Evolutionary conservation across 192 early-diverging fungal species (phyloP).

Genomic region (Fimicolochytrium jonesii): DNA sequence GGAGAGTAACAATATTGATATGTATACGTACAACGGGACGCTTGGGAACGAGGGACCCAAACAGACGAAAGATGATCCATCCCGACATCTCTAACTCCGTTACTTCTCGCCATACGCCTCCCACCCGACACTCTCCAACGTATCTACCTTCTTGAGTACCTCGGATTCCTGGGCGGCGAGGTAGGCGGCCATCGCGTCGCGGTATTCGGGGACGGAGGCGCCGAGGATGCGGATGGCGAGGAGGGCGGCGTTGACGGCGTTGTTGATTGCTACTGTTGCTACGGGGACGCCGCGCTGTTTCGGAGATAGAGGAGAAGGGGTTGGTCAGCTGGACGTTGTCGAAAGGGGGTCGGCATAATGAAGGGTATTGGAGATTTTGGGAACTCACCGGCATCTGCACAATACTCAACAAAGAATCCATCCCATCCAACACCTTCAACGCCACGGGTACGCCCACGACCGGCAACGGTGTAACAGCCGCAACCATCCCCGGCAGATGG

Average conservation of each 20-base stretch:
- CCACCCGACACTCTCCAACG: conserved; percentile 77
- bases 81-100: too few relatives aligned
- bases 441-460: conserved; percentile 98
- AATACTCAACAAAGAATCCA: conserved; percentile 96
- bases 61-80: too few relatives aligned
- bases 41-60: too few relatives aligned
- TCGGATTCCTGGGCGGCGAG: conserved; percentile 77
- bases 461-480: conserved; percentile 92
- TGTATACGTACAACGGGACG: too few relatives aligned
- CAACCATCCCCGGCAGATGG: conserved; percentile 99
- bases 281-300: conserved; percentile 97
- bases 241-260: conserved; percentile 93
- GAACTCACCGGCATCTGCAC: conserved; percentile 95
- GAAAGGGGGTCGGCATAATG: too few relatives aligned
- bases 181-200: conserved; percentile 75
- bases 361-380: too few relatives aligned
- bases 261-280: conserved; percentile 98
- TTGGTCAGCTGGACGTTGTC: too few relatives aligned
- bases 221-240: conserved; percentile 91
- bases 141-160: conserved; percentile 84
- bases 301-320: too few relatives aligned
- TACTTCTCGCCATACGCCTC: conserved; percentile 77
- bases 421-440: conserved; percentile 86
- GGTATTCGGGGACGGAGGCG: conserved; percentile 67
- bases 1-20: too few relatives aligned